Evolutionary conservation across 208 protist genomes (phyloP), one percentile per base, ranked within the genome.

Genomic region (Leptomonas pyrrhocoris): DNA sequence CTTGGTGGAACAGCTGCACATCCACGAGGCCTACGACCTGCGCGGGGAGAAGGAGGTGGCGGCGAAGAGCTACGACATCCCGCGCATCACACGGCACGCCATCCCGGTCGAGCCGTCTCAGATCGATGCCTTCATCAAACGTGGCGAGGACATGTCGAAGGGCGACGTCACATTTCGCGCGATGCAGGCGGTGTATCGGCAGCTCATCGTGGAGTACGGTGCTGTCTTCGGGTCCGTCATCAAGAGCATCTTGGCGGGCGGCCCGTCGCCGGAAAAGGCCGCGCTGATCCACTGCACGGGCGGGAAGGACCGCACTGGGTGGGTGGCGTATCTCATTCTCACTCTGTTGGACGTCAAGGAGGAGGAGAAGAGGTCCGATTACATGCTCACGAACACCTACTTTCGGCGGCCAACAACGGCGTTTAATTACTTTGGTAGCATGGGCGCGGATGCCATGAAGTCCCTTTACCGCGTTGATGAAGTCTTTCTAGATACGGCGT

Each of bases 251-350:
- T 21, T 84, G 19, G 36, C 25, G 28, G 49, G 55, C 36, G 51
- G 65, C 16, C 19, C 58, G 31, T 68, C 65, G 13, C 11, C 72
- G 1, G 63, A 79, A 30, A 77, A 68, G 27, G 73, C 78, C 11
- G 19, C 57, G 34, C 54, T 83, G 28, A 48, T 86, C 28, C 81
- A 86, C 73, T 86, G 81, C 77, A 83, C 81, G 2, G 78, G 77
- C n/a, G 81, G 81, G 40, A 86, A 82, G 46, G 81, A 86, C 46
- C 65, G 81, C 25, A 86, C 77, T 11, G 77, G 81, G 23, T 65
- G 77, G 51, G 50, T 56, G n/a, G 73, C 45, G n/a, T 68, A 68
- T 21, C 45, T 83, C n/a, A 19, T 46, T 86, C 59, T 83, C 9
- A 57, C 54, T 11, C 67, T 86, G 13, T 60, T 81, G 15, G 73